Base-by-base conservation (phyloP, 2,329 filamentous ascomycete genomes). In the Ophiostoma ips region DNA sequence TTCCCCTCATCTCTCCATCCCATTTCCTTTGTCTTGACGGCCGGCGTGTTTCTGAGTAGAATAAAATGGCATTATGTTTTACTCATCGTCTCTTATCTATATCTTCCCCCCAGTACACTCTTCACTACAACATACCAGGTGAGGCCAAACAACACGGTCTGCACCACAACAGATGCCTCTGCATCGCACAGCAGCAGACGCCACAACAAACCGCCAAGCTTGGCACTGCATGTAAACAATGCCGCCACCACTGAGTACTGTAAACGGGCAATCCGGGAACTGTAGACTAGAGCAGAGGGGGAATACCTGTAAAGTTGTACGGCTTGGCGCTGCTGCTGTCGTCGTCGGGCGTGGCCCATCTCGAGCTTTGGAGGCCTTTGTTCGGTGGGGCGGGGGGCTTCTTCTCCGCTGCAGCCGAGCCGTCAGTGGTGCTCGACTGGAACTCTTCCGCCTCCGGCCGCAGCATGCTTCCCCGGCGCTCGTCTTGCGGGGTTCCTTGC, bases 271-370 rank as follows among this genome's bases (percentile, higher is more conserved):
- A 12, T 8, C 24, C 24, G 24, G 24, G 24, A 28, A 28, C 24
- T 28, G 24, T 8, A 28, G 24, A 4, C 24, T 28, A 28, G 4
- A 8, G 4, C 24, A 28, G 24, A 28, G 24, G 24, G 8, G 24
- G 21, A 28, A 47, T 50, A 50, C 52, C 52, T 36, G 43, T 54
- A 24, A 54, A 52, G 12, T 31, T 46, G 36, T 38, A 46, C 12
- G 24, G 30, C 33, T 48, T 50, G 8, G 44, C 37, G 9, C 38
- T 15, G 7, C 35, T 30, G 10, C 35, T 18, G 15, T 5, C 33
- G 19, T 16, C 21, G n/a, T 21, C 4, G 2, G 40, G n/a, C 18
- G 49, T 46, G 7, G 53, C 53, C 53, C 53, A 55, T 28, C 46
- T 45, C 3, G 53, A 55, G 18, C 49, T 28, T 47, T 35, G n/a